Evolutionary conservation across 2,329 filamentous ascomycete genomes (phyloP).

Genomic region (Chlorencoelia australis): DNA sequence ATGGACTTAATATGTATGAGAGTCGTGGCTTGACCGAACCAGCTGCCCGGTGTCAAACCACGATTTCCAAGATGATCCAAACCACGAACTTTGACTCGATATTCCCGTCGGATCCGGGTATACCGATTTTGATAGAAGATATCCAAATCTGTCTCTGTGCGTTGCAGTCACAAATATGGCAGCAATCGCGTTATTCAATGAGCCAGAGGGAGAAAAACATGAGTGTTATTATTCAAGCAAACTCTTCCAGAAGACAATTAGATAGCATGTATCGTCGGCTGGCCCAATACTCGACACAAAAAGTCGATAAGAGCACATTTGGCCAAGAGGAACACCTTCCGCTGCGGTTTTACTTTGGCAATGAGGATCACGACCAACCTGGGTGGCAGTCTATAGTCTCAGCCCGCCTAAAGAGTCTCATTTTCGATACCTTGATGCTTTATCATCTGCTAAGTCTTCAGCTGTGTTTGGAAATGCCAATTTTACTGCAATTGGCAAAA

Average conservation of each 20-base stretch:
- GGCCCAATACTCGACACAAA: constrained; percentile 10
- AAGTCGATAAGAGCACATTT: constrained; percentile 4
- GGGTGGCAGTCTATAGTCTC: constrained; percentile 12
- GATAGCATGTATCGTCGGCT: constrained; percentile 13
- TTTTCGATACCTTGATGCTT: constrained; percentile 28
- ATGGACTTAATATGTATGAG: constrained; percentile 31
- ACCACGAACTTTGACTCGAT: constrained; percentile 3
- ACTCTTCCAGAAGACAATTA: constrained; percentile 14
- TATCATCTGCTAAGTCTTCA: constrained; percentile 31
- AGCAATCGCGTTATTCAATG: constrained; percentile 6
- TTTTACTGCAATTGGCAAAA: constrained; percentile 24
- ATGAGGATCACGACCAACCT: constrained; percentile 14
- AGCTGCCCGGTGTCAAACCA: constrained; percentile 19
- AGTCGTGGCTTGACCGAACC: constrained; percentile 28
- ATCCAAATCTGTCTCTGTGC: constrained; percentile 19
- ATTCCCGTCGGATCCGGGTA: constrained; percentile 2
- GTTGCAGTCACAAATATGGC: constrained; percentile 15
- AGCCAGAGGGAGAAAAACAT: constrained; percentile 3
- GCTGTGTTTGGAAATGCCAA: constrained; percentile 28
- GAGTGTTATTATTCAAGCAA: constrained; percentile 9
- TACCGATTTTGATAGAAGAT: constrained; percentile 18
- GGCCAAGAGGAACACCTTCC: constrained; percentile 9
- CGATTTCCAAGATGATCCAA: constrained; percentile 13
- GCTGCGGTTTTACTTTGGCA: constrained; percentile 18
- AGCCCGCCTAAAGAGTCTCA: constrained; percentile 23